These are phyloP conservation scores for Paramecium tetraurelia DNA, from an alignment of 73 alveolate genomes.

Conservation along the genomic window DNA sequence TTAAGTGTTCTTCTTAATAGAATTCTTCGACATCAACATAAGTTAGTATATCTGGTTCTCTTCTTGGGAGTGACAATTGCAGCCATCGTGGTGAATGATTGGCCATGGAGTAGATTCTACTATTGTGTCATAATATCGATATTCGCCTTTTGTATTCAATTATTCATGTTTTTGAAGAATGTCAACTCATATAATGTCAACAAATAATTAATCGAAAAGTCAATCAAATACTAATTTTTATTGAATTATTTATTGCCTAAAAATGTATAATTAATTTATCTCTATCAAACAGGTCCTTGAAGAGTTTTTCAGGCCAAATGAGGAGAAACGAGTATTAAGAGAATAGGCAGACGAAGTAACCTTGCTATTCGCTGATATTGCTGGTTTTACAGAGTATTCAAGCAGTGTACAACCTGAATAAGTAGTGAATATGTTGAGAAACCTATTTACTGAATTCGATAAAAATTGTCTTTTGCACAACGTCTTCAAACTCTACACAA, in stretches of 20 bases:
- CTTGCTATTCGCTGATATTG: constrained; percentile 93
- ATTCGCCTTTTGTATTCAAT: constrained; percentile 1
- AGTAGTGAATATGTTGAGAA: constrained; percentile 88
- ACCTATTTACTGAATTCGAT: constrained; percentile 92
- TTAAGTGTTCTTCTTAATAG: neutral
- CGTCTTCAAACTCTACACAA: constrained; percentile 95
- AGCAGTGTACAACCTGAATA: constrained; percentile 87
- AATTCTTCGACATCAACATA: neutral
- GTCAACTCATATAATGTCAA: constrained; percentile 17
- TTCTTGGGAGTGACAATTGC: neutral
- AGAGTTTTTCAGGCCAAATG: constrained; percentile 12
- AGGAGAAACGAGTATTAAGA: constrained; percentile 44
- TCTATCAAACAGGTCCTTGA: neutral
- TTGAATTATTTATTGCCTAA: constrained; percentile 11
- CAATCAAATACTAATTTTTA: neutral
- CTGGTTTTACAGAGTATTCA: constrained; percentile 80
- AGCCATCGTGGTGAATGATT: neutral
- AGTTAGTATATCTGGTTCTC: neutral
- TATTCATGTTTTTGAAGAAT: constrained; percentile 17
- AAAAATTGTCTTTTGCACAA: constrained; percentile 85
- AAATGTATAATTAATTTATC: neutral
- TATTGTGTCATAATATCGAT: neutral
- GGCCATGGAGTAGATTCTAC: constrained; percentile 8
- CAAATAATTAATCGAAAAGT: neutral
- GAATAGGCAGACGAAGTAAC: constrained; percentile 92